Percentiles rank a stretch among this genome's conserved stretches.
Conservation (phyloP, 1,284 basidiomycete species). For the Phellopilus nigrolimitatus region DNA sequence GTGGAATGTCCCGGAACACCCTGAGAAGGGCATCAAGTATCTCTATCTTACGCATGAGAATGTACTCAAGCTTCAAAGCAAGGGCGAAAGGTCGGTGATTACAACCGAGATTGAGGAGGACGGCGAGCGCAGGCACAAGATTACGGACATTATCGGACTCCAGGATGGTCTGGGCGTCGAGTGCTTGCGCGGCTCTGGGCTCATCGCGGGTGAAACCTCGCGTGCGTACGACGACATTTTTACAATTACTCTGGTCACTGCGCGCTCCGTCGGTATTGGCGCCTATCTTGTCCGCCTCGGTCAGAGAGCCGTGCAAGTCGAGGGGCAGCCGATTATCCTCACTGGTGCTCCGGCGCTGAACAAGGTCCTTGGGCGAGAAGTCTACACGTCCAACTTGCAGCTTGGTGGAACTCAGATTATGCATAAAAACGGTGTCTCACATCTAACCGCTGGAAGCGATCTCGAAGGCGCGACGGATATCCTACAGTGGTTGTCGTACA, state of each 20-base stretch:
- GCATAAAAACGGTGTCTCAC: slow-evolving; percentile 99
- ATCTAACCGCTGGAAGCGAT: slow-evolving; percentile 92
- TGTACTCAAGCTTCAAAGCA: slow-evolving; percentile 78
- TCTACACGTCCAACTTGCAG: slow-evolving; percentile 98
- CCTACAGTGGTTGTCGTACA: slow-evolving; percentile 92
- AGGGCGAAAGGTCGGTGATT: slow-evolving; percentile 73
- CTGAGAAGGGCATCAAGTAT: slow-evolving; percentile 96
- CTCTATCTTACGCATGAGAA: slow-evolving; percentile 91
- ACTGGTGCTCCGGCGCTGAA: slow-evolving; percentile 97
- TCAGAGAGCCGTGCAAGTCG: slow-evolving; percentile 97
- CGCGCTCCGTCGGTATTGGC: slow-evolving; percentile 98
- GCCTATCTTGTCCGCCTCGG: slow-evolving; percentile 98
- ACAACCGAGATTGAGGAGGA: slow-evolving; percentile 83
- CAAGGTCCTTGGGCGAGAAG: slow-evolving; percentile 98
- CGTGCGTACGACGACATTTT: slow-evolving; percentile 99
- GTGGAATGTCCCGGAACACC: slow-evolving; percentile 78
- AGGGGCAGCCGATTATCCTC: slow-evolving; percentile 98
- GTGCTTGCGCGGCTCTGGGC: slow-evolving; percentile 91
- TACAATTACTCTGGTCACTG: slow-evolving; percentile 98
- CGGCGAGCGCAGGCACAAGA: slow-evolving; percentile 87
- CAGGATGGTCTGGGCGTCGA: slow-evolving; percentile 99
- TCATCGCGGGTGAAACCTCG: slow-evolving; percentile 98
- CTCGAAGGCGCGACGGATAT: slow-evolving; percentile 92
- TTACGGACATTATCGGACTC: slow-evolving; percentile 94
- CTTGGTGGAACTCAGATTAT: slow-evolving; percentile 99